phyloP scores from a whole-genome alignment of 2,329 filamentous ascomycete genomes.

The Pseudocercospora cruenta region DNA sequence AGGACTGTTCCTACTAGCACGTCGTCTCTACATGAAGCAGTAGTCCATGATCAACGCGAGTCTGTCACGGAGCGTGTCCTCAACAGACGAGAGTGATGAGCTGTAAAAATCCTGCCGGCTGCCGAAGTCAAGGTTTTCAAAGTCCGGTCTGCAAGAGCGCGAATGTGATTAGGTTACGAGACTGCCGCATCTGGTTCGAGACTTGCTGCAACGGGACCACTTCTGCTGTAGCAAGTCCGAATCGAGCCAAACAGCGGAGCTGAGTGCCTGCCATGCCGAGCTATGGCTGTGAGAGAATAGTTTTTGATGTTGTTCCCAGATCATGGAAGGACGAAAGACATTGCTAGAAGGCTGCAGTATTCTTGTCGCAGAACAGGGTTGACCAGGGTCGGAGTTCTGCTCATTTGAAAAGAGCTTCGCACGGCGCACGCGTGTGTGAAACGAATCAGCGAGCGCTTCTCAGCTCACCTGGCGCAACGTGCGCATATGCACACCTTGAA shows the following conservation, averaged over 20 bases:
- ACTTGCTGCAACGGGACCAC: neutral
- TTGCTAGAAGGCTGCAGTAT: no score
- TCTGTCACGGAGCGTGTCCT: no score
- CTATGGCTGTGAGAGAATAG: no score
- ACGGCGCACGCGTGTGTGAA: neutral
- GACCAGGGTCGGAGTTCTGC: neutral
- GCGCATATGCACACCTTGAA: neutral
- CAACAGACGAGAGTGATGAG: neutral
- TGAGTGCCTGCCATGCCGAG: no score
- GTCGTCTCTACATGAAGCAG: no score
- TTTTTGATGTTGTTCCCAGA: no score
- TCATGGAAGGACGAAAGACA: neutral
- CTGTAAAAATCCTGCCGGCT: neutral
- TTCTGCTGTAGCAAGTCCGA: neutral
- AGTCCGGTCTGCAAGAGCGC: neutral
- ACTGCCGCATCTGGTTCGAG: neutral
- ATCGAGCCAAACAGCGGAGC: no score
- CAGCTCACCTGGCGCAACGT: slow-evolving; percentile 4
- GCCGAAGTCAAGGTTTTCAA: neutral
- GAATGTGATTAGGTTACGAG: neutral
- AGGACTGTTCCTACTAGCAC: no score
- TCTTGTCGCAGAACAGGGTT: neutral
- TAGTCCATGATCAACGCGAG: no score
- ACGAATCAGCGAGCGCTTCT: neutral
- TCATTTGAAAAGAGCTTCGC: neutral